phyloP scores from a whole-genome alignment of 352 stramenopile species.

The Pythium monospermum region DNA sequence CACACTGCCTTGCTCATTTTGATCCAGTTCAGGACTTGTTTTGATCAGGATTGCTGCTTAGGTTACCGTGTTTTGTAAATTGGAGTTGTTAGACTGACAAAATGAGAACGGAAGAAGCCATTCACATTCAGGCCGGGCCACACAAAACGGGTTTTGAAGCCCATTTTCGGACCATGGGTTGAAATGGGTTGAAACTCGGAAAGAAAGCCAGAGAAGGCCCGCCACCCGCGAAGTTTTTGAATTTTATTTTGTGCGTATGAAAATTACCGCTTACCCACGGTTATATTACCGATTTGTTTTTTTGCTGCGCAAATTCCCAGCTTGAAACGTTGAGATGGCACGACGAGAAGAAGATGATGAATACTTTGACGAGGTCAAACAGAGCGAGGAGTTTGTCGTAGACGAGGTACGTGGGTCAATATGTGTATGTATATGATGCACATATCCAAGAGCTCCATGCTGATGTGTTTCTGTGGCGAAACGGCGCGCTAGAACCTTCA shows the following conservation, averaged over 20 bases:
- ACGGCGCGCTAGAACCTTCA: conserved; percentile 21
- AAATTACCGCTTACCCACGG: conserved; percentile 11
- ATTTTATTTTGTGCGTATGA: conserved; percentile 3
- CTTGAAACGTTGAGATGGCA: conserved; percentile 43
- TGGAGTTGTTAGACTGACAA: no score
- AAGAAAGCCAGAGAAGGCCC: conserved; percentile 4
- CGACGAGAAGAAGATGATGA: conserved; percentile 55
- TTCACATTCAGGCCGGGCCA: conserved; percentile 26
- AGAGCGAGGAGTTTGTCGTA: conserved; percentile 45
- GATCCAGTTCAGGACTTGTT: no score
- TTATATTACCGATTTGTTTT: conserved; percentile 9
- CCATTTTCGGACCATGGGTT: not conserved
- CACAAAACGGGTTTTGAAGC: conserved; percentile 2
- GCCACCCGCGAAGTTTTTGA: conserved; percentile 12
- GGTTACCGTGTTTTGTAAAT: no score
- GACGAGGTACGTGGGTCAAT: conserved; percentile 33
- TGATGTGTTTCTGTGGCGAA: not conserved
- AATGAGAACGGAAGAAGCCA: no score
- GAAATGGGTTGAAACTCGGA: conserved; percentile 4
- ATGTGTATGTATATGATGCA: not conserved
- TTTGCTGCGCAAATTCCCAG: conserved; percentile 1
- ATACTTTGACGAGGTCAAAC: conserved; percentile 53
- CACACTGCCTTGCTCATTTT: no score
- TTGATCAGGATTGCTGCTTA: no score
- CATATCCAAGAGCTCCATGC: conserved; percentile 16